Base-by-base conservation (phyloP, 495 filamentous ascomycete species). In the Talaromyces stipitatus region DNA sequence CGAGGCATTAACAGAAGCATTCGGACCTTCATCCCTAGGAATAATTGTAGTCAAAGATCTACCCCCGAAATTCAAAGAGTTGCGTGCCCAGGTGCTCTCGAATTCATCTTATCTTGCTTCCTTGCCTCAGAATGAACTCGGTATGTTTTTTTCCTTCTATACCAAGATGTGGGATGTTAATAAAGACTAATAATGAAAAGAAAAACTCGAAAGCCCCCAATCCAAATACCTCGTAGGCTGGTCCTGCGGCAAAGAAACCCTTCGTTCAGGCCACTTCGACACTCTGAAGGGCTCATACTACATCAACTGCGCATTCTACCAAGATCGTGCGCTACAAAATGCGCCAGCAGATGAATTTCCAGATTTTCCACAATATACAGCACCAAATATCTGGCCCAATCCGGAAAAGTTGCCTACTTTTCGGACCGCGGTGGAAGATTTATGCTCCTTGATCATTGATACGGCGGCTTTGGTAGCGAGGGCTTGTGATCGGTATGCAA, bases 251-350 rank as follows among this genome's bases (percentile, higher is more conserved):
- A 96, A 95, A 71, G 92, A 96, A 71, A 94, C 88, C n/a, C 83
- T 97, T 50, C 89, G 89, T 61, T 85, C 88, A 65, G 90, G 92
- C 58, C 85, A 86, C 57, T 89, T 91, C 61, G 94, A 99, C 64
- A 96, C 88, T 4, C 80, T 89, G 10, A 99, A 99, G 74, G 94
- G 94, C 54, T 95, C 90, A 16, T 99, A 88, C 78, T 99, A 97
- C 68, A 86, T 92, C 67, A 97, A 97, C 73, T 96, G 91, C 70
- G 89, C 89, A 52, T 97, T 96, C 77, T 92, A 94, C 68, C 83
- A 92, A 50, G 81, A 89, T 59, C 76, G 83, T 2, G 56, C 63
- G 2, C 74, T 90, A 4, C 74, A 83, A 10, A 81, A 80, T 48
- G 84, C 85, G 6, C 78, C 85, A 2, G 72, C 73, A 4, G 72